Evolutionary conservation across 192 early-diverging fungal species (phyloP).

Genomic region (Gonapodya prolifera): DNA sequence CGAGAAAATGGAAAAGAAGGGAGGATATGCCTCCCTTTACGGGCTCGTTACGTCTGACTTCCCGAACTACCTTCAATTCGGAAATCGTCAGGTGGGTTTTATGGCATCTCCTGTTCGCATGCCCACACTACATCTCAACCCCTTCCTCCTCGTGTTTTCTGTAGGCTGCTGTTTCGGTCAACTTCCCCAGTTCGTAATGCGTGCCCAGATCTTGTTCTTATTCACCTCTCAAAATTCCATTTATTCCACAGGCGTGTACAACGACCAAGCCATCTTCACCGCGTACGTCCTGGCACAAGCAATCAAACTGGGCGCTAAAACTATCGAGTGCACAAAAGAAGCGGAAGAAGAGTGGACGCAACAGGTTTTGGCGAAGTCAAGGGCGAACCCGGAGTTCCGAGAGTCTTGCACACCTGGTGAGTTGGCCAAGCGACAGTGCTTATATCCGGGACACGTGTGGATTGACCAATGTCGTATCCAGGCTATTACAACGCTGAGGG

Average conservation of each 20-base stretch:
- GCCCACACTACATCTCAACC: too few species aligned
- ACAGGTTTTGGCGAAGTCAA: neutral
- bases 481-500: slow-evolving; percentile 1
- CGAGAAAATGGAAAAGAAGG: neutral
- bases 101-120: too few species aligned
- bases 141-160: too few species aligned
- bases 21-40: neutral
- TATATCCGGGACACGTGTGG: neutral
- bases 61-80: slow-evolving; percentile 4
- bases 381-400: neutral
- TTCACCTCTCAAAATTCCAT: neutral
- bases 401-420: neutral
- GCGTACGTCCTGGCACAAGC: neutral
- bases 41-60: neutral
- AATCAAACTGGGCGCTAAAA: neutral
- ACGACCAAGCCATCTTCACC: slow-evolving; percentile 3
- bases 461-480: neutral
- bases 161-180: slow-evolving; percentile 2
- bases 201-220: too few species aligned
- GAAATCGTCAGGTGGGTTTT: neutral
- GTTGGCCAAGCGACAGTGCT: too few species aligned
- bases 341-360: slow-evolving; percentile 2
- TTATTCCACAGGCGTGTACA: neutral
- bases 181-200: neutral
- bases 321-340: neutral